Base-by-base conservation (phyloP, 1,139 yeast species). In the Suhomyces terraborum region DNA sequence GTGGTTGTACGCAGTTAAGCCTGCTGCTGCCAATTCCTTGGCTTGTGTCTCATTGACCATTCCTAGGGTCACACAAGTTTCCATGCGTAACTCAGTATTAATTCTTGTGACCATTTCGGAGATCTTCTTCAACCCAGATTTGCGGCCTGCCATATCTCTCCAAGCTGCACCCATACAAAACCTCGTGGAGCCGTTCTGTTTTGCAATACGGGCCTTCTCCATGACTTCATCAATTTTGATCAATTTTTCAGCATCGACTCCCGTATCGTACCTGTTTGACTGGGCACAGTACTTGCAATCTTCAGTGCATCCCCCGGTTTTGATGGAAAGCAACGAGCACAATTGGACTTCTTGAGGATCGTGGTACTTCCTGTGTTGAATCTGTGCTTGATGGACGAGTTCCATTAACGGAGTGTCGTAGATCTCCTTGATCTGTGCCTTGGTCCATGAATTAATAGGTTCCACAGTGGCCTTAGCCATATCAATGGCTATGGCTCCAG, bases 131-230 rank as follows among this genome's bases (percentile, higher is more conserved):
- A 85, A 59, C 0, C 85, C 88, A 18, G 81, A 75, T 57, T 84
- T 85, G 37, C 94, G 69, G 8, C 94, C 94, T 35, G 71, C 68
- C 94, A 86, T 85, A 48, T 84, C 93, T 57, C 95, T 73, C 93
- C 93, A 86, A 1, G 94, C 95, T 9, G 93, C 88, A 32, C 94
- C 95, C 83, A 85, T 80, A 57, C 95, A 85, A 55, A 85, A 85
- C 46, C 95, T 69, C 0, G 94, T 85, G 0, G 85, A 77, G 0
- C 93, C 93, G 49, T 84, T 84, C 5, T 56, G 66, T 53, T 83
- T 82, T 5, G 94, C 93, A 39, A 73, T 73, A 35, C 63, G 64
- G 0, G 94, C 94, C 32, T 80, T 83, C 37, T 66, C 72, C 55
- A 82, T 64, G 1, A 86, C 93, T 20, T 73, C 72, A 3, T 83